Evolutionary conservation across 495 filamentous ascomycete genomes (phyloP).

Genomic region (Jackrogersella multiformis): DNA sequence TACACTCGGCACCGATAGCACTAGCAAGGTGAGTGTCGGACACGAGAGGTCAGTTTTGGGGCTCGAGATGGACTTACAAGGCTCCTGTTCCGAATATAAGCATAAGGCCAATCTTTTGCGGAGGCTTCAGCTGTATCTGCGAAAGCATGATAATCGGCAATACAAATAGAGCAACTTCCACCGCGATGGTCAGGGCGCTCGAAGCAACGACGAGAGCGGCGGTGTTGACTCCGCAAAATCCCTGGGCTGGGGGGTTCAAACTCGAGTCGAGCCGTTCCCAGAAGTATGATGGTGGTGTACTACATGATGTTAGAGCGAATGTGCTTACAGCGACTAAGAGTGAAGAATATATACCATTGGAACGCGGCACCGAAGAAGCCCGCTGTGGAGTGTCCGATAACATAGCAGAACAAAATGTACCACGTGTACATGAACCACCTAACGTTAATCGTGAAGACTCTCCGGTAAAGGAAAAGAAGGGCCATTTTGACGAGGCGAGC

Average conservation of each 20-base stretch:
- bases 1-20: background rate
- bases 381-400: background rate
- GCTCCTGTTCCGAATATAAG: background rate
- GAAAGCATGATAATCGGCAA: background rate
- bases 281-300: background rate
- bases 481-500: background rate
- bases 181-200: background rate
- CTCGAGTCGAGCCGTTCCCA: background rate
- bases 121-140: background rate
- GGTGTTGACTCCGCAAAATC: background rate
- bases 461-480: background rate
- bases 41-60: background rate
- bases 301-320: background rate
- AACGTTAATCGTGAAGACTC: background rate
- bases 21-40: background rate
- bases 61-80: background rate
- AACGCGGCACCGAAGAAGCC: background rate
- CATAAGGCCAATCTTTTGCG: constrained; percentile 1
- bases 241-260: background rate
- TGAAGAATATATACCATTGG: background rate
- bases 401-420: background rate
- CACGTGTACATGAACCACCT: background rate
- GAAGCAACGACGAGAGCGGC: background rate
- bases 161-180: background rate
- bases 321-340: background rate